phyloP scores from a whole-genome alignment of 2,329 filamentous ascomycete species.

The Karstenula rhodostoma region DNA sequence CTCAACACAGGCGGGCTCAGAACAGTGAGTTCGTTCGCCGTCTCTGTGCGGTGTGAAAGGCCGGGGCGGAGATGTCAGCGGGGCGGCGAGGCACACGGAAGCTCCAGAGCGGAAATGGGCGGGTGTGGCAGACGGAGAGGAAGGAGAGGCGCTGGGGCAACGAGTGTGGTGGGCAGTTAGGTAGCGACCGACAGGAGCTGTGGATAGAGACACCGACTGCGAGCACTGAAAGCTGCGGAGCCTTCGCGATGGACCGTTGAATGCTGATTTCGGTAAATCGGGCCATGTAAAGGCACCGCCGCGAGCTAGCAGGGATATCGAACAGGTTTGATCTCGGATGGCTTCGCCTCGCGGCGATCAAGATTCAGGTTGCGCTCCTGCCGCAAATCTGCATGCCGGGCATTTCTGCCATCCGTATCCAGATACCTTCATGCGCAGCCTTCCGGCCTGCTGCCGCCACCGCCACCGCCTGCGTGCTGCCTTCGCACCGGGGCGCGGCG shows the following conservation, averaged over 20 bases:
- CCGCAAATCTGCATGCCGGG: slow-evolving; percentile 6
- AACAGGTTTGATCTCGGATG: slow-evolving; percentile 33
- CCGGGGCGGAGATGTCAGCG: slow-evolving; percentile 14
- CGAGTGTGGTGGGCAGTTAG: slow-evolving; percentile 15
- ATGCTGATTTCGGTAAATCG: slow-evolving; percentile 32
- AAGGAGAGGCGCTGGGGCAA: slow-evolving; percentile 7
- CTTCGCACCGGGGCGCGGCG: neutral
- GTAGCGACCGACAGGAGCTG: slow-evolving; percentile 19
- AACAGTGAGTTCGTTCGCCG: neutral
- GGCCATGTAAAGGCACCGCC: slow-evolving; percentile 25
- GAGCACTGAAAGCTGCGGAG: slow-evolving; percentile 6
- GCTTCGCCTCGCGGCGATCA: slow-evolving; percentile 32
- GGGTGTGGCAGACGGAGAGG: neutral
- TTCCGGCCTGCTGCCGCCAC: neutral
- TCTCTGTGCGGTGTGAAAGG: neutral
- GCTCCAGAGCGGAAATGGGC: slow-evolving; percentile 8
- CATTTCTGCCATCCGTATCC: slow-evolving; percentile 8
- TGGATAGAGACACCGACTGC: neutral
- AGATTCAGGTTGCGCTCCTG: slow-evolving; percentile 15
- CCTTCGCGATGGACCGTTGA: slow-evolving; percentile 21
- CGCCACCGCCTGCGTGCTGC: neutral
- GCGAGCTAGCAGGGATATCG: slow-evolving; percentile 36
- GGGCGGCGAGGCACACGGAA: slow-evolving; percentile 9
- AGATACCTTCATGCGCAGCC: slow-evolving; percentile 1
- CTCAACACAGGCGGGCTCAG: neutral